Evolutionary conservation across 2,329 filamentous ascomycete genomes (phyloP).

Genomic region (Sclerotinia trifoliorum): DNA sequence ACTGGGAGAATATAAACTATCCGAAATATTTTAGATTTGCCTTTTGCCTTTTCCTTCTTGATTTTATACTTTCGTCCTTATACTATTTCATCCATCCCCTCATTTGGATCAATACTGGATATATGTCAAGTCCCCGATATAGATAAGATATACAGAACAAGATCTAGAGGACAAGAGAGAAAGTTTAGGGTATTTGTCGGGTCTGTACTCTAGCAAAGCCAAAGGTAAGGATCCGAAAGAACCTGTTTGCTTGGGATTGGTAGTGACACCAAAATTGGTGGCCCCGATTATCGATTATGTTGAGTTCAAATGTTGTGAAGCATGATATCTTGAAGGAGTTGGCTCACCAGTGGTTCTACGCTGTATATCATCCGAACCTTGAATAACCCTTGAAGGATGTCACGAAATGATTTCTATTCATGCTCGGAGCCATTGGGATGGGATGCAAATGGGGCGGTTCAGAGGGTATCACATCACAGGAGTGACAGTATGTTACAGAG

Average conservation of each 20-base stretch:
- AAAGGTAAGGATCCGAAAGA: neutral
- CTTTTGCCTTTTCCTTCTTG: neutral
- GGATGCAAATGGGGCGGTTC: too few species aligned
- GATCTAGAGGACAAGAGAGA: neutral
- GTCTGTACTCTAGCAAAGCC: neutral
- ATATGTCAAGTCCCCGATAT: neutral
- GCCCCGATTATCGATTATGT: slow-evolving; percentile 6
- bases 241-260: neutral
- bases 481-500: too few species aligned
- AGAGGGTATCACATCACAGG: too few species aligned
- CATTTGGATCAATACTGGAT: neutral
- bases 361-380: neutral
- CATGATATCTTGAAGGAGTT: neutral
- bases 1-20: too few species aligned
- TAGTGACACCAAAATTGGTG: neutral
- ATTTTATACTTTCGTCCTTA: neutral
- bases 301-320: slow-evolving; percentile 9
- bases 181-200: slow-evolving; percentile 4
- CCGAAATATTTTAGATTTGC: neutral
- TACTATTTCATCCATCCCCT: neutral
- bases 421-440: too few species aligned
- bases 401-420: neutral
- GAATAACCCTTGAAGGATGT: neutral
- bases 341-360: too few species aligned
- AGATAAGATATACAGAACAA: neutral